A percentile compares a stretch with the other conserved stretches of the same genome.
Evolutionary conservation across 108 stramenopile genomes (phyloP).

Genomic region (Cyclostephanos invisitatus): DNA sequence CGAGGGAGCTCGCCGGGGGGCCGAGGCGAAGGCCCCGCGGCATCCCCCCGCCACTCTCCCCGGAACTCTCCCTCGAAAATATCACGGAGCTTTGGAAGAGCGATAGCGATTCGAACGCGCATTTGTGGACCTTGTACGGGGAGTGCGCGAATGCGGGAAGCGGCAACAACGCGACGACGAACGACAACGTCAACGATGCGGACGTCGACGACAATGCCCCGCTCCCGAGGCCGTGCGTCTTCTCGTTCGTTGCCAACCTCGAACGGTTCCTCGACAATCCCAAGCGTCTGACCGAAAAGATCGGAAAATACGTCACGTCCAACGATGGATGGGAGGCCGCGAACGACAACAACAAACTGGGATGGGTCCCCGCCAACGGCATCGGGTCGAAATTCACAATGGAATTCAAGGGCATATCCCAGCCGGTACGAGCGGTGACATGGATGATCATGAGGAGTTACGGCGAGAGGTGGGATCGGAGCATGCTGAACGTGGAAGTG

Average conservation of each 20-base stretch:
- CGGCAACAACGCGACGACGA: too few relatives aligned
- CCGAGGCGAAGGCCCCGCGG: slow-evolving; percentile 62
- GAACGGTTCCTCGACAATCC: slow-evolving; percentile 53
- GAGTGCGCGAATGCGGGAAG: too few relatives aligned
- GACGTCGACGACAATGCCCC: slow-evolving; percentile 6
- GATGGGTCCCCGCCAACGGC: slow-evolving; percentile 55
- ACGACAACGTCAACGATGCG: slow-evolving; percentile 1
- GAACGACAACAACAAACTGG: slow-evolving; percentile 64
- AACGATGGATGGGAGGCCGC: slow-evolving; percentile 63
- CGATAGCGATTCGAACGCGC: slow-evolving; percentile 8
- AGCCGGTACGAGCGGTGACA: slow-evolving; percentile 58
- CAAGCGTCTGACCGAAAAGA: slow-evolving; percentile 52
- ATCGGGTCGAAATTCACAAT: slow-evolving; percentile 41
- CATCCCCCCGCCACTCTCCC: slow-evolving; percentile 67
- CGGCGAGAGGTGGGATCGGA: slow-evolving; percentile 74
- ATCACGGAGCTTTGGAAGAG: slow-evolving; percentile 61
- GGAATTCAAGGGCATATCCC: slow-evolving; percentile 44
- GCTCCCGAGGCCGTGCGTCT: slow-evolving; percentile 57
- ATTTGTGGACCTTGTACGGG: slow-evolving; percentile 25
- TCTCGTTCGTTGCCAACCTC: slow-evolving; percentile 67
- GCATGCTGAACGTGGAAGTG: slow-evolving; percentile 37
- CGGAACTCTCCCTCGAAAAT: slow-evolving; percentile 59
- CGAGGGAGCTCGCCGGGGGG: slow-evolving; percentile 32
- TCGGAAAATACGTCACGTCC: slow-evolving; percentile 37
- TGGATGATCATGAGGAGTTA: slow-evolving; percentile 83